These are phyloP conservation scores for Isatis tinctoria DNA, from an alignment of 345 rosid species.

Conservation along the genomic window DNA sequence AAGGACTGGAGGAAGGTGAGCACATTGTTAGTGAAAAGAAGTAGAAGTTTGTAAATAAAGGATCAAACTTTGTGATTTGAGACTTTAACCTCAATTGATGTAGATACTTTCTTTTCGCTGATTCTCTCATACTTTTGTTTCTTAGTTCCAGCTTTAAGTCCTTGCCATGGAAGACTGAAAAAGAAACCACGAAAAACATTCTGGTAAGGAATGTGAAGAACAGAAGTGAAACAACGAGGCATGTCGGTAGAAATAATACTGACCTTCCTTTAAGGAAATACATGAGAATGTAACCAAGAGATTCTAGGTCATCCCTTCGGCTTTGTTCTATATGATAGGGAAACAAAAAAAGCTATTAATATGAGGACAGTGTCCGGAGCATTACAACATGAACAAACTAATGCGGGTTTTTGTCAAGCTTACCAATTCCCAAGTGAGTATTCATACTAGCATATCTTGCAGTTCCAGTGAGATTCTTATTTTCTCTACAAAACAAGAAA, in stretches of 20 bases:
- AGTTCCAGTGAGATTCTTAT: slow-evolving; percentile 94
- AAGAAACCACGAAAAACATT: not conserved
- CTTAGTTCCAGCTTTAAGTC: slow-evolving; percentile 94
- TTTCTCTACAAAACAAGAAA: slow-evolving; percentile 54
- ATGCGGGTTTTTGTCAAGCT: not conserved
- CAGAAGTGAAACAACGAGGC: not conserved
- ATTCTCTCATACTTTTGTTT: slow-evolving; percentile 97
- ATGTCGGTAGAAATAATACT: slow-evolving; percentile 6
- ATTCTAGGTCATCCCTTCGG: slow-evolving; percentile 95
- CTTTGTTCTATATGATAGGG: slow-evolving; percentile 67
- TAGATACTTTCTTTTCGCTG: slow-evolving; percentile 96
- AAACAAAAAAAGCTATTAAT: not conserved
- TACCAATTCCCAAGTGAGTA: slow-evolving; percentile 98
- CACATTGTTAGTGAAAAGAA: not conserved
- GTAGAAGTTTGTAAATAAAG: not conserved
- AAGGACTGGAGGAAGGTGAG: slow-evolving; percentile 53
- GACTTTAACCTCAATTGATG: slow-evolving; percentile 56
- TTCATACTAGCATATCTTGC: slow-evolving; percentile 99
- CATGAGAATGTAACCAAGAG: slow-evolving; percentile 97
- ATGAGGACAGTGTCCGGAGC: not conserved
- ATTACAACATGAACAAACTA: not conserved
- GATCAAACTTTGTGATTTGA: not conserved
- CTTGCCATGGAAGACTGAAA: slow-evolving; percentile 98
- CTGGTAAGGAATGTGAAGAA: not conserved
- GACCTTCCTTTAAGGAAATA: slow-evolving; percentile 97